phyloP scores from a whole-genome alignment of 306 rosid species.

The Quillaja saponaria region DNA sequence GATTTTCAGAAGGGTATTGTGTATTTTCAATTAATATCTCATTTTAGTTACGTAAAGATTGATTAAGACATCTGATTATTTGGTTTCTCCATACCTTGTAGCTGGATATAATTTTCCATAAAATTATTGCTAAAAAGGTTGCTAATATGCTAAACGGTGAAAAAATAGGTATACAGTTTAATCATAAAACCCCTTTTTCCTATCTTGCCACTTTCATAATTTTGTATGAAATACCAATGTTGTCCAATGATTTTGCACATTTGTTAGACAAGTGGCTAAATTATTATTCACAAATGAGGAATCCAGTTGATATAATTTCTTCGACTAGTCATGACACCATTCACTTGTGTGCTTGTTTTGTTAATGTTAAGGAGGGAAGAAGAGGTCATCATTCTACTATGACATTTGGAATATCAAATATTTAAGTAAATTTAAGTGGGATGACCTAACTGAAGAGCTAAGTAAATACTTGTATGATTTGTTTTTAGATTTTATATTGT shows the following conservation, averaged over 20 bases:
- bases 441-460: constrained; percentile 79
- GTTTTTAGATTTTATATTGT: constrained; percentile 3
- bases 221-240: not conserved
- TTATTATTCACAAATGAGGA: not conserved
- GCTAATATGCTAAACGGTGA: constrained; percentile 84
- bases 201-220: not conserved
- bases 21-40: constrained; percentile 18
- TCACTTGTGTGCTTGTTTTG: constrained; percentile 9
- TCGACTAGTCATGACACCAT: constrained; percentile 10
- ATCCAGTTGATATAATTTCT: not conserved
- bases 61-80: constrained; percentile 7
- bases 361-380: constrained; percentile 71
- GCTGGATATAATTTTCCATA: constrained; percentile 91
- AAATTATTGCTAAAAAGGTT: constrained; percentile 75
- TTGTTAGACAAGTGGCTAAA: not conserved
- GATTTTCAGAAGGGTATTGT: constrained; percentile 72
- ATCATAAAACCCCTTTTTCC: not conserved
- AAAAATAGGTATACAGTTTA: constrained; percentile 63
- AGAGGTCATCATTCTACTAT: constrained; percentile 72
- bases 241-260: not conserved
- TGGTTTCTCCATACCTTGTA: constrained; percentile 35
- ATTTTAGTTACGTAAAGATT: constrained; percentile 15
- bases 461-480: constrained; percentile 48
- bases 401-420: constrained; percentile 98
- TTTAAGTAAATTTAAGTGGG: constrained; percentile 95